These are phyloP conservation scores for Chytriomyces sp. DNA, from an alignment of 192 early-diverging fungal genomes.

Conservation along the genomic window DNA sequence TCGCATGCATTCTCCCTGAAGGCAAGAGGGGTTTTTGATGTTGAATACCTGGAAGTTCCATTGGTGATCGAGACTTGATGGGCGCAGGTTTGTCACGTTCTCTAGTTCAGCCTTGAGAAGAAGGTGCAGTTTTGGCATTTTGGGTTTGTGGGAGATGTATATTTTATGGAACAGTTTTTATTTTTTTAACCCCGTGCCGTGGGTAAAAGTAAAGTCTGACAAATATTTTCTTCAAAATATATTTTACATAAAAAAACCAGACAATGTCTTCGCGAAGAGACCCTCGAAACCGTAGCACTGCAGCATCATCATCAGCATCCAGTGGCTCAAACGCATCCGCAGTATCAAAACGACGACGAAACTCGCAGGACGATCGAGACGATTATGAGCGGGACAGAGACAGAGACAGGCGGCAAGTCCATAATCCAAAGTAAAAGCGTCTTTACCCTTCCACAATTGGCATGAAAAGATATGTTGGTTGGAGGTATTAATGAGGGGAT, in stretches of 20 bases:
- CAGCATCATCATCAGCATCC: neutral
- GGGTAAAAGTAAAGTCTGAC: too few relatives aligned
- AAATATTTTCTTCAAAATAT: too few relatives aligned
- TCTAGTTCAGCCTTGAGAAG: slow-evolving; percentile 74
- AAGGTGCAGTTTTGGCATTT: slow-evolving; percentile 41
- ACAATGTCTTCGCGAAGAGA: slow-evolving; percentile 23
- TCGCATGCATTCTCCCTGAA: neutral
- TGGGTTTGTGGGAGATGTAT: too few relatives aligned
- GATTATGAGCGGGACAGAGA: neutral
- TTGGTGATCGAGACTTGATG: slow-evolving; percentile 68
- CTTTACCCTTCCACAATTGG: too few relatives aligned
- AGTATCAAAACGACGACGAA: neutral
- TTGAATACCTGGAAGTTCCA: slow-evolving; percentile 57
- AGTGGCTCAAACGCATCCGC: neutral
- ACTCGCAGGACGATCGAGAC: slow-evolving; percentile 8
- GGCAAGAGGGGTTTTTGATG: neutral
- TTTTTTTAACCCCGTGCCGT: too few relatives aligned
- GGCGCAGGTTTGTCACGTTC: slow-evolving; percentile 77
- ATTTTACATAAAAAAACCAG: neutral
- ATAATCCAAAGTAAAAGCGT: slow-evolving; percentile 38
- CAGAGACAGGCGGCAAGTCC: neutral
- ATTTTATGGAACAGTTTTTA: too few relatives aligned
- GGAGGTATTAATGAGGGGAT: too few relatives aligned
- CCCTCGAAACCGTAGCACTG: slow-evolving; percentile 14
- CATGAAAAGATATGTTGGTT: too few relatives aligned